Evolutionary conservation across 2,329 filamentous ascomycete species (phyloP).

Genomic region (Cryphonectria radicalis): DNA sequence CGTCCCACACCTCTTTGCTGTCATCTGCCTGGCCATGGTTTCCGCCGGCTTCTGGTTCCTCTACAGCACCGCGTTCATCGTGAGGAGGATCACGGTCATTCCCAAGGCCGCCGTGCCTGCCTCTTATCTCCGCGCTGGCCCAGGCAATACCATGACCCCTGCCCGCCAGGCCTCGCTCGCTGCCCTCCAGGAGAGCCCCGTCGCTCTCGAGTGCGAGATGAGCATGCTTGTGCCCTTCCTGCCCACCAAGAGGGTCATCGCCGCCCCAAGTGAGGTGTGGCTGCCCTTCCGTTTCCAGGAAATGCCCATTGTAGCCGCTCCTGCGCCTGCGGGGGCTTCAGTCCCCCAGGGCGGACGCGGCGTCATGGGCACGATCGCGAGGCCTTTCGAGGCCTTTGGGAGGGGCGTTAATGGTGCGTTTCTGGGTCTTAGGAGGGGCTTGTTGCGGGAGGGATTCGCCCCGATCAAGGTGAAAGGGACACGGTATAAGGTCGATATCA

Average conservation of each 20-base stretch:
- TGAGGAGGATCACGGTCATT: slow-evolving; percentile 62
- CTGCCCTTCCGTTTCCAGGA: slow-evolving; percentile 37
- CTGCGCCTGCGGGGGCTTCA: background rate
- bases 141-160: background rate
- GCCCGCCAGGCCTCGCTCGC: slow-evolving; percentile 16
- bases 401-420: slow-evolving; percentile 49
- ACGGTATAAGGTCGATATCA: slow-evolving; percentile 62
- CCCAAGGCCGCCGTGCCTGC: slow-evolving; percentile 38
- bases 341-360: background rate
- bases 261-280: slow-evolving; percentile 42
- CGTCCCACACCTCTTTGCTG: slow-evolving; percentile 61
- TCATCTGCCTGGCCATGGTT: slow-evolving; percentile 63
- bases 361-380: slow-evolving; percentile 45
- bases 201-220: slow-evolving; percentile 58
- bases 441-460: slow-evolving; percentile 62
- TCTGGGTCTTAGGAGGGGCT: slow-evolving; percentile 51
- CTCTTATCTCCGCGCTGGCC: slow-evolving; percentile 15
- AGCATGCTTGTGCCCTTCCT: slow-evolving; percentile 56
- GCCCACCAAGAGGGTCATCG: slow-evolving; percentile 47
- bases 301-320: slow-evolving; percentile 38
- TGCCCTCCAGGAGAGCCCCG: slow-evolving; percentile 32
- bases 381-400: slow-evolving; percentile 58
- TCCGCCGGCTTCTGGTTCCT: slow-evolving; percentile 64
- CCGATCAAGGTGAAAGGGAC: slow-evolving; percentile 52
- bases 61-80: slow-evolving; percentile 59